Evolutionary conservation across 306 rosid genomes (phyloP), one percentile per base, ranked within the genome.

Genomic region (Oxytropis ochrocephala): DNA sequence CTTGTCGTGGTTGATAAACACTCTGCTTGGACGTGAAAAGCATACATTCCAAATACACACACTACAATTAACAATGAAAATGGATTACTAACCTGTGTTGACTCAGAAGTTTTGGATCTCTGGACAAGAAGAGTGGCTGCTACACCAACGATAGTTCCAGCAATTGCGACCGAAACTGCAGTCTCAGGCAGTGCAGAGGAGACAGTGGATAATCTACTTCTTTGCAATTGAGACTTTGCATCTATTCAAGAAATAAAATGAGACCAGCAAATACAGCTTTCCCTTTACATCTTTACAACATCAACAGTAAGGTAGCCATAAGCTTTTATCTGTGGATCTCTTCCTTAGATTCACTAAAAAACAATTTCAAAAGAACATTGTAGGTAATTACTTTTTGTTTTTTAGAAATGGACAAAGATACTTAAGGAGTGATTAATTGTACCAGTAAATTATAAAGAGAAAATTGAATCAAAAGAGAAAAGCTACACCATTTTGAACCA

Each of bases 81-180:
- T 16, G 42, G 42, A 55, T 41, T 9, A 50, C 75, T 67, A 67
- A 90, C 97, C 91, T 88, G 81, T 11, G 83, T 44, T 44, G 78
- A 30, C 77, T 78, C 86, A 13, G 95, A 43, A 63, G 80, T 47
- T 69, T 88, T 88, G 80, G 75, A 79, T 87, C 96, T 87, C 76
- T 77, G 72, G 43, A 80, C 84, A 61, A 94, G 84, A 80, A 90
- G 48, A 52, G 92, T 79, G 66, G 96, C 91, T 39, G 98, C 98
- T 49, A 91, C 89, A 19, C 97, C 96, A 32, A 90, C 89, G 2
- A 90, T 64, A 70, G 92, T 87, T 41, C 91, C 93, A 35, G 91
- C 91, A 13, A 90, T 83, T 6, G 88, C 98, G 72, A 88, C 79
- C 11, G 97, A 88, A 70, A 96, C 96, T 0, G 88, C 98, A 35